A percentile compares a stretch with the other conserved stretches of the same genome.
Evolutionary conservation across 169 alveolate species (phyloP).

Genomic region (Cryptosporidium bovis): DNA sequence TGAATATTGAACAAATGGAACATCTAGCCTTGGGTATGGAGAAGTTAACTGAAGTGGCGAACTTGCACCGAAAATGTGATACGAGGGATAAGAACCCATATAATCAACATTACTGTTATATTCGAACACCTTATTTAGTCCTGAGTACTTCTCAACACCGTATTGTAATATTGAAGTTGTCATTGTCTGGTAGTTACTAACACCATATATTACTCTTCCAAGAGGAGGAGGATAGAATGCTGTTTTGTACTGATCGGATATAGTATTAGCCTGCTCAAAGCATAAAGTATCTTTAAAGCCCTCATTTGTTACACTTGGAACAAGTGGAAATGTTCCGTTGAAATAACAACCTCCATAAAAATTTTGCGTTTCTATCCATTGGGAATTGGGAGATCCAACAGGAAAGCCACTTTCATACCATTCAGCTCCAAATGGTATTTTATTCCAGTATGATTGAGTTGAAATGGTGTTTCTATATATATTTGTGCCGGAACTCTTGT

Average conservation of each 20-base stretch:
- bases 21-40: conserved; percentile 52
- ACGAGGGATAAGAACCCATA: conserved; percentile 55
- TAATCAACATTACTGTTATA: conserved; percentile 21
- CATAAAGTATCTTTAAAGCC: conserved; percentile 54
- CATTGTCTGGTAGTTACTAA: conserved; percentile 52
- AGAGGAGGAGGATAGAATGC: conserved; percentile 73
- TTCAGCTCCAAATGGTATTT: conserved; percentile 67
- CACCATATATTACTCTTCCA: conserved; percentile 56
- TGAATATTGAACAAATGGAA: conserved; percentile 66
- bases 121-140: not conserved
- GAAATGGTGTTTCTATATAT: conserved; percentile 40
- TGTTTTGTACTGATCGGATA: conserved; percentile 53
- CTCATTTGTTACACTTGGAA: conserved; percentile 35
- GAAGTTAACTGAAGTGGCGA: conserved; percentile 61
- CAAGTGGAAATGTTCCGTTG: conserved; percentile 71
- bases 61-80: conserved; percentile 51
- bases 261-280: conserved; percentile 9
- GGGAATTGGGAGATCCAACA: conserved; percentile 65
- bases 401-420: conserved; percentile 70
- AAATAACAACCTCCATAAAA: conserved; percentile 63
- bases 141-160: conserved; percentile 32
- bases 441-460: conserved; percentile 70
- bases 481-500: conserved; percentile 1
- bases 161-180: conserved; percentile 53
- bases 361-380: conserved; percentile 69